Evolutionary conservation across 345 rosid species (phyloP).

Genomic region (Syzygium grande): DNA sequence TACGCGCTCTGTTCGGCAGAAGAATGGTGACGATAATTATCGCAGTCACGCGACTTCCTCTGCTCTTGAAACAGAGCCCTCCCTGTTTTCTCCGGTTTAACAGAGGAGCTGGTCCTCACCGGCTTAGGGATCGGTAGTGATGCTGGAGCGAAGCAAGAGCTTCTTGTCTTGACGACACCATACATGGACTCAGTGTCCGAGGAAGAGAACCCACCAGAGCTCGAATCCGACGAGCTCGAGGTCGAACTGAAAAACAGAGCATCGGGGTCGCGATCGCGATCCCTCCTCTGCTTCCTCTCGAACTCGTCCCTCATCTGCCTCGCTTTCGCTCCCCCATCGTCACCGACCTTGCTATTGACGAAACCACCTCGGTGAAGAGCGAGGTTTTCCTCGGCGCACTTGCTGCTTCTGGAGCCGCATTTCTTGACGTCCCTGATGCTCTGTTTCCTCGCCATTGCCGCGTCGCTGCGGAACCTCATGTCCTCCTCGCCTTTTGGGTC

Average conservation of each 20-base stretch:
- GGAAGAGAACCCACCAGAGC: conserved; percentile 66
- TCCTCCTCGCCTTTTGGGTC: conserved; percentile 23
- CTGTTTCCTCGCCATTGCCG: conserved; percentile 18
- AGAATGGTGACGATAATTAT: conserved; percentile 19
- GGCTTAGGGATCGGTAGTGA: conserved; percentile 29
- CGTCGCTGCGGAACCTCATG: conserved; percentile 29
- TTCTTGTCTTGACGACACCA: conserved; percentile 23
- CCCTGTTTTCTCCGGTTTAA: conserved; percentile 21
- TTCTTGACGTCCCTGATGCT: neutral
- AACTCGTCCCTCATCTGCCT: conserved; percentile 9
- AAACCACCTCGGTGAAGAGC: conserved; percentile 20
- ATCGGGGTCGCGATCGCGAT: conserved; percentile 36
- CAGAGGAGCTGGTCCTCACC: conserved; percentile 20
- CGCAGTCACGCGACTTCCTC: conserved; percentile 21
- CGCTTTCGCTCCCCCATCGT: conserved; percentile 10
- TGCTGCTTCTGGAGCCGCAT: conserved; percentile 7
- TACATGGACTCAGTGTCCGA: conserved; percentile 64
- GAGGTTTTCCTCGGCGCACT: neutral
- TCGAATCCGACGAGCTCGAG: conserved; percentile 74
- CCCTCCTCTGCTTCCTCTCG: conserved; percentile 15
- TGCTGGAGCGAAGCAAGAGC: conserved; percentile 22
- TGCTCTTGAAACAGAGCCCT: conserved; percentile 41
- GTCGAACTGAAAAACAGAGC: conserved; percentile 52
- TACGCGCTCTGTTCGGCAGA: conserved; percentile 18
- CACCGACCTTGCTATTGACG: conserved; percentile 35